Base-by-base conservation (phyloP, 306 rosid genomes). In the Dryas drummondii region DNA sequence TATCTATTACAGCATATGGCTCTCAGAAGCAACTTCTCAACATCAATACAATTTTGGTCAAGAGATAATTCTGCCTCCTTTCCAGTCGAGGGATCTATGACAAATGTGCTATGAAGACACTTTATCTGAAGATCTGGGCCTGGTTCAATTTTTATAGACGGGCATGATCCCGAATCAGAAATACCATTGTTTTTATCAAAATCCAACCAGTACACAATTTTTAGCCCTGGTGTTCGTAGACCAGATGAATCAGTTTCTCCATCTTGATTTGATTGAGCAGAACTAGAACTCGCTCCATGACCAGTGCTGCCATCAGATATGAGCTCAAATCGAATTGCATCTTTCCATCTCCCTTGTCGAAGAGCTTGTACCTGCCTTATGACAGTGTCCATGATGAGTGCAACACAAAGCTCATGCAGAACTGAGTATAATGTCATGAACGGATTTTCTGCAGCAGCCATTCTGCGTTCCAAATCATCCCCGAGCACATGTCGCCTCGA, bases 291-390 rank as follows among this genome's bases (percentile, higher is more conserved):
- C n/a, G 90, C 91, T 15, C 88, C 92, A 60, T 88, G 93, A 72
- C 91, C 81, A 3, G 60, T 71, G 63, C 79, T 82, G 56, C 96
- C 84, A 40, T 96, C 98, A 55, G 99, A 67, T 68, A 92, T 87
- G 82, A 89, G 84, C 80, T 96, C 99, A 89, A 90, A 89, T 76
- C 93, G 92, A 84, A 96, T 96, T 69, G 92, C 91, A 79, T 96
- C 99, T 87, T 84, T 90, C 99, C 99, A 96, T 84, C 98, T 88
- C 5, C 98, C 99, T 82, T 86, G 99, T 73, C 96, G 84, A 76
- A 96, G 98, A 67, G 82, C 81, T 66, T 90, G 89, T 70, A 92
- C 97, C 89, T 96, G 99, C 90, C 96, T 89, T 73, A 89, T 66
- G 56, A 92, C 92, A 49, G 97, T 96, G 78, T 89, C 99, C 97